phyloP scores from a whole-genome alignment of 2,329 filamentous ascomycete genomes.

The Aspergillus oerlinghausenensis region DNA sequence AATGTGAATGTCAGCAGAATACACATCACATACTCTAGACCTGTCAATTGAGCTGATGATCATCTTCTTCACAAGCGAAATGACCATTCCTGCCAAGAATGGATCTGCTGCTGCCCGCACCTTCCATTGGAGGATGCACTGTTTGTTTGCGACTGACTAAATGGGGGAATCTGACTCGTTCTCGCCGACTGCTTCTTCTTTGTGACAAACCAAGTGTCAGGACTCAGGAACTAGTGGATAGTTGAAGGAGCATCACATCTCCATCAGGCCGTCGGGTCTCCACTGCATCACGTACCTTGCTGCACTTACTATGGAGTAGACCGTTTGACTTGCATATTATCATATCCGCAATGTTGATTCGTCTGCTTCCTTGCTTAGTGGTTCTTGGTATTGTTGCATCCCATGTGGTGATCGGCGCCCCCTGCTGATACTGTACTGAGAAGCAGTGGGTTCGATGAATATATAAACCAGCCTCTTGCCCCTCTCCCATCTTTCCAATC shows the following conservation, averaged over 20 bases:
- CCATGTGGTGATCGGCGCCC: not conserved
- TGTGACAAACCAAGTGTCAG: not conserved
- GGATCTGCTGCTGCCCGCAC: slow-evolving; percentile 6
- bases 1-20: not conserved
- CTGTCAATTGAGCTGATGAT: not conserved
- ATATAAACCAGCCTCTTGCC: not conserved
- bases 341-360: not conserved
- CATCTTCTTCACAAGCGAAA: not conserved
- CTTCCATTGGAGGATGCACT: not conserved
- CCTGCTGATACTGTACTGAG: not conserved
- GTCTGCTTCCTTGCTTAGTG: not conserved
- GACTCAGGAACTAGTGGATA: not conserved
- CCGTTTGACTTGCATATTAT: not conserved
- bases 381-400: not conserved
- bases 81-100: slow-evolving; percentile 7
- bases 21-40: not conserved
- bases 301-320: not conserved
- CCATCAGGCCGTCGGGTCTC: not conserved
- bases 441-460: not conserved
- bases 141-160: not conserved
- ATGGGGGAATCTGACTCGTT: not conserved
- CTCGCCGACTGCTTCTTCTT: not conserved
- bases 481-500: not conserved
- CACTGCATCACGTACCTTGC: not conserved
- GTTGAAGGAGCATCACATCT: not conserved